Evolutionary conservation across 1,284 basidiomycete species (phyloP), one percentile per base, ranked within the genome.

Genomic region (Cryptococcus sp.): DNA sequence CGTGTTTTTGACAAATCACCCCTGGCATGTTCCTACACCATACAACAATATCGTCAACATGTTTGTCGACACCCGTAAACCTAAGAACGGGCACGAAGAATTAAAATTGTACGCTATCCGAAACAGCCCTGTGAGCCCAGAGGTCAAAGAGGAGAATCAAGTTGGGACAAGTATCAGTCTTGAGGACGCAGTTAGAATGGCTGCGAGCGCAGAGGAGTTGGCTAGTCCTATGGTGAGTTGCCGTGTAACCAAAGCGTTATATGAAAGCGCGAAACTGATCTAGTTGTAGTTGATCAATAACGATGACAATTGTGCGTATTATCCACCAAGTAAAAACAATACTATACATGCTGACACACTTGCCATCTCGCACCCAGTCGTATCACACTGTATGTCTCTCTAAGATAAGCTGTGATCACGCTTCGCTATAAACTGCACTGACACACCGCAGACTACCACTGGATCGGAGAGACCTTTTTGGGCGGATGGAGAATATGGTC

Each of bases 11-110:
- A 67, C 68, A n/a, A 61, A 69, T 29, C 59, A 85, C 79, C 74
- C 85, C 84, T 47, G 83, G 56, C 7, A 84, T 80, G 67, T 85
- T 79, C 76, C 82, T 80, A 46, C 40, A 37, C 56, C 46, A 3
- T 34, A 34, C 34, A 29, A 25, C 26, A 23, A 49, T 15, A 29
- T 49, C 6, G 37, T 49, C 7, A 37, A 45, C 17, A 76, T 20
- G 61, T 29, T 56, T 54, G 40, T 50, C 26, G 23, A 57, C 22
- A 26, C 43, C 37, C 38, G 55, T 7, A 39, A 22, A 40, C 47
- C 46, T 2, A 37, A 45, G 25, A 13, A 50, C 20, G 54, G 52
- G 46, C 49, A 52, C 26, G 43, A 46, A 22, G 39, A 44, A 17
- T 45, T 64, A 43, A 55, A 54, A 43, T 20, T 67, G 10, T 57